Evolutionary conservation across 2,329 filamentous ascomycete genomes (phyloP).

Genomic region (Parafenestella ontariensis): DNA sequence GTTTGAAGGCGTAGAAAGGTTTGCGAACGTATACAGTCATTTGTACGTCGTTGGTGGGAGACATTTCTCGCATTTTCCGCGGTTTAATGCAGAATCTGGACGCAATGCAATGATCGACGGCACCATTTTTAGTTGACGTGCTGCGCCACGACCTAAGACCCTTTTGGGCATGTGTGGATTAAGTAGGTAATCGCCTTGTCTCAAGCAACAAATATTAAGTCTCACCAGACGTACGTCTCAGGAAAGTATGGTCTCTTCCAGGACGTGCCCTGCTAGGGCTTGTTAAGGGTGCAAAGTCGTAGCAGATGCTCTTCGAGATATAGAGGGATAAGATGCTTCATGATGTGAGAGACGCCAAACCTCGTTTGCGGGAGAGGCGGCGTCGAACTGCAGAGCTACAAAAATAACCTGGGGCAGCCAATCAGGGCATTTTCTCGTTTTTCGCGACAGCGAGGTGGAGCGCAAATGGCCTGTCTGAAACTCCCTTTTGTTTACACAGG

Average conservation of each 20-base stretch:
- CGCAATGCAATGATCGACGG: slow-evolving; percentile 11
- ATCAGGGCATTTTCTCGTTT: not conserved
- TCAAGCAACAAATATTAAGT: slow-evolving; percentile 1
- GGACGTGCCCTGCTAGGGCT: not conserved
- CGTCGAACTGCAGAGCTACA: not conserved
- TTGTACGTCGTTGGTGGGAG: no score
- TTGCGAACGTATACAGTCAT: no score
- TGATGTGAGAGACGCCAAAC: not conserved
- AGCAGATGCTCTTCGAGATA: not conserved
- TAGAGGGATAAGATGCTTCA: no score
- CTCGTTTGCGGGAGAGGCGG: not conserved
- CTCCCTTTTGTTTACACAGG: slow-evolving; percentile 1
- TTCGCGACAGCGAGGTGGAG: not conserved
- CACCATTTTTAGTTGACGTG: slow-evolving; percentile 14
- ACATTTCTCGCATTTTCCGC: not conserved
- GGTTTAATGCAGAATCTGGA: no score
- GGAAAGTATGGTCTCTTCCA: not conserved
- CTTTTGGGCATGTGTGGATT: not conserved
- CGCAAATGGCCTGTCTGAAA: not conserved
- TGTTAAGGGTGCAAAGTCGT: not conserved
- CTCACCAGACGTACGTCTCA: not conserved
- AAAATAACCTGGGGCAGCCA: not conserved
- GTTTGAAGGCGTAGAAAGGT: not conserved
- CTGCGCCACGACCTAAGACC: slow-evolving; percentile 17
- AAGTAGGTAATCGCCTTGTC: slow-evolving; percentile 1